Evolutionary conservation across 805 yeast genomes (phyloP), one percentile per base, ranked within the genome.

Genomic region (Candida palmyrensis): DNA sequence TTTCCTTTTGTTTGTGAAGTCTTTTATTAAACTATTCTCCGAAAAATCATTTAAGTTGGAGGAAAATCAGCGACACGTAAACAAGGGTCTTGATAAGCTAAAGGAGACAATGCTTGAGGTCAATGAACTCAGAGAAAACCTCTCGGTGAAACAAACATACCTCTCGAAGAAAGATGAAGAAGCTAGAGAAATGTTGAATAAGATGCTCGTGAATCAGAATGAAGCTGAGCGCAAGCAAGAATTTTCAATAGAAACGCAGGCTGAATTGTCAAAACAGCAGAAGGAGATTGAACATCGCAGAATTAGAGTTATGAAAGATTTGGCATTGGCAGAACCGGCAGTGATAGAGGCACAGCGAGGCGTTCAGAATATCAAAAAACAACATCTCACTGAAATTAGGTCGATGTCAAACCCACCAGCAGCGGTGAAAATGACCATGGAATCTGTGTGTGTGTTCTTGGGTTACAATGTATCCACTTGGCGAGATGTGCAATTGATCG

Each of bases 321-420:
- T 90, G n/a, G 77, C 73, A 11, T 59, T 66, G 5, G 95, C 89
- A 0, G 92, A 87, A 48, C 96, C 97, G 0, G 81, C 92, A 1
- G 81, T 89, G 5, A 36, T 73, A 3, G 94, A 82, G 41, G 97
- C 97, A 0, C 83, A 82, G 47, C 64, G 73, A 39, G 95, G 96
- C 11, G 97, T 90, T n/a, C 82, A 83, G 43, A 83, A 86, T 45
- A 90, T 90, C 40, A 87, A 88, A 56, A 90, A 90, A 52, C 94
- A 85, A 39, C 97, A 90, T 49, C 64, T 90, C 26, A 84, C 95
- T 1, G 97, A 90, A 55, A 63, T 90, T 18, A 65, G 96, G 48
- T 80, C 96, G 10, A 84, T 90, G 94, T 59, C 75, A 5, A 86
- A 86, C 39, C 97, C 97, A 0, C 97, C 97, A 0, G 81, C 77